Evolutionary conservation across 352 stramenopile genomes (phyloP).

Genomic region (Phytophthora ohioensis): DNA sequence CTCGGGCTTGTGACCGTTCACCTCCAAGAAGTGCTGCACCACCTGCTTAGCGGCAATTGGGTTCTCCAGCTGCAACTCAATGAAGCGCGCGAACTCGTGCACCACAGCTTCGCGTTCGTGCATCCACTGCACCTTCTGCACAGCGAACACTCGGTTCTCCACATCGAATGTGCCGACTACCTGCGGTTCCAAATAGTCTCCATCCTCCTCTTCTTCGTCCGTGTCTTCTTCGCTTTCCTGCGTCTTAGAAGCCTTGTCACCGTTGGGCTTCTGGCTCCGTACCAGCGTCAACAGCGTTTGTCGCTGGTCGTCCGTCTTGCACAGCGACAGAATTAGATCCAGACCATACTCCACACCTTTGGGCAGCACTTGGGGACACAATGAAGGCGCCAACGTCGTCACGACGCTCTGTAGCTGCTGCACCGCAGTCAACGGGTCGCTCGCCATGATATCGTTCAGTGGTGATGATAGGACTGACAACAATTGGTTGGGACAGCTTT

Average conservation of each 20-base stretch:
- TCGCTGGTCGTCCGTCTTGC: constrained; percentile 69
- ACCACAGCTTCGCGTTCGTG: constrained; percentile 63
- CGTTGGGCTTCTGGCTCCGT: constrained; percentile 47
- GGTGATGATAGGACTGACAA: constrained; percentile 12
- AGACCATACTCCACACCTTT: constrained; percentile 67
- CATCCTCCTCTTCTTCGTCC: constrained; percentile 40
- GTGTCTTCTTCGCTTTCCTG: constrained; percentile 59
- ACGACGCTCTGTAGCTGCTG: constrained; percentile 72
- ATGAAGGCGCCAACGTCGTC: constrained; percentile 54
- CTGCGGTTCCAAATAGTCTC: constrained; percentile 47
- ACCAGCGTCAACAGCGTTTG: constrained; percentile 58
- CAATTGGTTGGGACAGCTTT: constrained; percentile 36
- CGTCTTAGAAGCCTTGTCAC: constrained; percentile 19
- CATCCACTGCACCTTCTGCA: constrained; percentile 78
- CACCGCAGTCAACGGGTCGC: constrained; percentile 66
- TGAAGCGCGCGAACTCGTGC: constrained; percentile 78
- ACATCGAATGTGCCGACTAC: constrained; percentile 69
- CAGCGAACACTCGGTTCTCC: constrained; percentile 61
- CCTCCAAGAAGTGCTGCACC: constrained; percentile 62
- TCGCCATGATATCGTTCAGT: constrained; percentile 35
- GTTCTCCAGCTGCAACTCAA: constrained; percentile 77
- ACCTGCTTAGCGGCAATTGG: constrained; percentile 49
- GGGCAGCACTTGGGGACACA: constrained; percentile 75
- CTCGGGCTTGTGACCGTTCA: constrained; percentile 60
- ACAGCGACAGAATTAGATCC: constrained; percentile 71